These are phyloP conservation scores for Aureobasidium subglaciale DNA, from an alignment of 2,329 filamentous ascomycete species.

Conservation along the genomic window DNA sequence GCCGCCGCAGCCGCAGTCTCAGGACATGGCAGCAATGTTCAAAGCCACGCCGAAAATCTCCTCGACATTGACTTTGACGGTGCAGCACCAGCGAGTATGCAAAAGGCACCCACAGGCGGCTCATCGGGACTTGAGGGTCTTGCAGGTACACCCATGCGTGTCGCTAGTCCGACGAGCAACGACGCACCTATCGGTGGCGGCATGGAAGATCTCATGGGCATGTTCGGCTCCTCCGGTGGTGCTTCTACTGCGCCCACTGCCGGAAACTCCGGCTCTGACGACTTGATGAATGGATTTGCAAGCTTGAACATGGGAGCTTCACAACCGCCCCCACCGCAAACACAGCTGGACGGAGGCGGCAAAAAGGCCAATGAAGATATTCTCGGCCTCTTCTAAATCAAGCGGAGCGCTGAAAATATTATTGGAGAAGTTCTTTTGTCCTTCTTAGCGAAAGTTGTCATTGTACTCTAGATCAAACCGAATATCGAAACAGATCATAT, in stretches of 20 bases:
- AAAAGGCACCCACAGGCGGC: slow-evolving; percentile 51
- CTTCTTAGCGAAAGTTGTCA: too few species aligned
- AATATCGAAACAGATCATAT: too few species aligned
- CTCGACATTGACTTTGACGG: slow-evolving; percentile 96
- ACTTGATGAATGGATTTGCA: slow-evolving; percentile 74
- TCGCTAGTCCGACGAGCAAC: slow-evolving; percentile 53
- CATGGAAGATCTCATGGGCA: slow-evolving; percentile 74
- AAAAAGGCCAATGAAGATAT: slow-evolving; percentile 37
- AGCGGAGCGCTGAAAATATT: neutral
- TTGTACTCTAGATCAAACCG: too few species aligned
- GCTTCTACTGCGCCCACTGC: slow-evolving; percentile 17
- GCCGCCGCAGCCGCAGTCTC: slow-evolving; percentile 60
- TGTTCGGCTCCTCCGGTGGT: slow-evolving; percentile 48
- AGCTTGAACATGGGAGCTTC: slow-evolving; percentile 65
- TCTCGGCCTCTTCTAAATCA: slow-evolving; percentile 15
- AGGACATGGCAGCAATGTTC: slow-evolving; percentile 41
- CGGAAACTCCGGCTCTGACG: slow-evolving; percentile 38
- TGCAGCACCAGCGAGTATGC: slow-evolving; percentile 78
- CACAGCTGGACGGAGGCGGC: slow-evolving; percentile 50
- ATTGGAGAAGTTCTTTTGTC: neutral
- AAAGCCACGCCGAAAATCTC: slow-evolving; percentile 86
- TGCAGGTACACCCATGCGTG: slow-evolving; percentile 60
- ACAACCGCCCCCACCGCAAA: slow-evolving; percentile 58
- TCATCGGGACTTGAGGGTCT: slow-evolving; percentile 47
- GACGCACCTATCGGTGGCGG: slow-evolving; percentile 41